Conservation (phyloP, 371 early-diverging fungal species). For the Syncephalastrum sp. region DNA sequence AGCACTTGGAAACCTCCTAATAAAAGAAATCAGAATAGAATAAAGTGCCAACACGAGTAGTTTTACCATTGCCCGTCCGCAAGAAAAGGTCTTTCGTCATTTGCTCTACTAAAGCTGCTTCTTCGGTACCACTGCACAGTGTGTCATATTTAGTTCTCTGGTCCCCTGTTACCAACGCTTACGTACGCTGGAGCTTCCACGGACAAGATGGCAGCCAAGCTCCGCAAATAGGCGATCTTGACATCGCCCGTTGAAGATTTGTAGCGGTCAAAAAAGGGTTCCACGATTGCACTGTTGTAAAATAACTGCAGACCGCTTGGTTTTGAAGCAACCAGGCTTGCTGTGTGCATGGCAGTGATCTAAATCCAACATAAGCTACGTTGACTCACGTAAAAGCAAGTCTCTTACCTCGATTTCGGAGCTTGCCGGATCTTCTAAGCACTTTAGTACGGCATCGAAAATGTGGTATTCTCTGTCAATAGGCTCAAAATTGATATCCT, state of each 20-base stretch:
- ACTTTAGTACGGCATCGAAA: slow-evolving; percentile 21
- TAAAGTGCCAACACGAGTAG: too few species aligned
- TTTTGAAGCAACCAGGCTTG: slow-evolving; percentile 45
- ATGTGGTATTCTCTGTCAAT: slow-evolving; percentile 28
- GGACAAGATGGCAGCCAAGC: slow-evolving; percentile 20
- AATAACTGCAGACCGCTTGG: slow-evolving; percentile 25
- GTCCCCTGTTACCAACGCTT: too few species aligned
- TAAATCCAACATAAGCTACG: slow-evolving; percentile 10
- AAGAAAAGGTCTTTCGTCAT: slow-evolving; percentile 29
- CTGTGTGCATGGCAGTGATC: slow-evolving; percentile 32
- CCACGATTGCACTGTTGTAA: slow-evolving; percentile 11
- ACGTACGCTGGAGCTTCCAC: too few species aligned
- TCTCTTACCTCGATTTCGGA: slow-evolving; percentile 36
- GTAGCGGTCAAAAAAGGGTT: slow-evolving; percentile 19
- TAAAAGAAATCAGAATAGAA: too few species aligned
- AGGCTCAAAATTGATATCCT: slow-evolving; percentile 29
- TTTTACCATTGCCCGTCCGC: slow-evolving; percentile 19
- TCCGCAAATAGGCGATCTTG: slow-evolving; percentile 36
- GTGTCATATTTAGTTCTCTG: too few species aligned
- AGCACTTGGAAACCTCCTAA: slow-evolving; percentile 22
- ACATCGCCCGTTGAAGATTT: slow-evolving; percentile 29
- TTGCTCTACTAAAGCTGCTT: slow-evolving; percentile 22
- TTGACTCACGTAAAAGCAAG: too few species aligned
- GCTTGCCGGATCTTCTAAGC: slow-evolving; percentile 25
- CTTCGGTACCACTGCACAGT: background rate